Conservation (phyloP, 176 grass and related monocot species). For the Eragrostis curvula region DNA sequence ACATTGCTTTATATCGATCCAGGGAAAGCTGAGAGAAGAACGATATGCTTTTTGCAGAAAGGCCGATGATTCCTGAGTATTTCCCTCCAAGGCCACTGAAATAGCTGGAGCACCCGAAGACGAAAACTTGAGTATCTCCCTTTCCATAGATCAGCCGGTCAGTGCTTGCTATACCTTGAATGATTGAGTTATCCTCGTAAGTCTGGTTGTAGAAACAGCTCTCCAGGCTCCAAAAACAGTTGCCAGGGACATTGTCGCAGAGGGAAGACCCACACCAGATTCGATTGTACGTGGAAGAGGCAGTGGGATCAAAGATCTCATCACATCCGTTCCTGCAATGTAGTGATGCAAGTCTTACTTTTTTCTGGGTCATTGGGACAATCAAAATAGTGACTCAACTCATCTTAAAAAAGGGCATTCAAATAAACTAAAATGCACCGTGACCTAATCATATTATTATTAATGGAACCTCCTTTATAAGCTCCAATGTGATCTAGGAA, state of each 20-base stretch:
- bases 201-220: slow-evolving; percentile 5
- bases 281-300: slow-evolving; percentile 2
- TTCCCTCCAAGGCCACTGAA: no score
- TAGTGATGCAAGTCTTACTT: no score
- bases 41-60: no score
- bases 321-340: neutral
- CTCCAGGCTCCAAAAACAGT: neutral
- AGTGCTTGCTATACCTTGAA: neutral
- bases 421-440: no score
- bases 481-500: no score
- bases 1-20: neutral
- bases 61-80: no score
- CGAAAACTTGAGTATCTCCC: neutral
- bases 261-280: neutral
- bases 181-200: neutral
- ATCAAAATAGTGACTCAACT: no score
- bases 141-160: neutral
- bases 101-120: neutral
- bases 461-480: no score
- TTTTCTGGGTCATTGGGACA: no score
- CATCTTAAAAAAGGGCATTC: no score
- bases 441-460: no score
- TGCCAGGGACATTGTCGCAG: neutral
- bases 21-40: slow-evolving; percentile 9
- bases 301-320: neutral